Percentiles rank a stretch among this genome's conserved stretches.
phyloP scores from a whole-genome alignment of 2,329 filamentous ascomycete genomes.

The Colletotrichum brevisporum region DNA sequence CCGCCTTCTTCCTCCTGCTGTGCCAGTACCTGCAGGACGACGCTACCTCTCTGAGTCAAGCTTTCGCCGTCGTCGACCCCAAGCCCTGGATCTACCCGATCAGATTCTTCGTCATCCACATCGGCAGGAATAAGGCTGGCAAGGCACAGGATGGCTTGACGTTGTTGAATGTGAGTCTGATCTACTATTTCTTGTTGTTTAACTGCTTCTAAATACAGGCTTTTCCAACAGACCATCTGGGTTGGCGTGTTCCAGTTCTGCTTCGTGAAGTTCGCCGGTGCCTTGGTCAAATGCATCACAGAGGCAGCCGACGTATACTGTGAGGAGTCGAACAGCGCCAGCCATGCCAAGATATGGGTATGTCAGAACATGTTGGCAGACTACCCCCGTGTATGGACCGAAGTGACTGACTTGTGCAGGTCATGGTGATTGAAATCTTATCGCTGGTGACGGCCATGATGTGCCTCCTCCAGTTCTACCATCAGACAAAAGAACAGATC shows the following conservation, averaged over 20 bases:
- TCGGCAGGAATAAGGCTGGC: not conserved
- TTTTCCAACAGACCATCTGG: constrained; percentile 7
- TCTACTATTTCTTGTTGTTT: too few species aligned
- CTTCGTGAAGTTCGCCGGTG: constrained; percentile 19
- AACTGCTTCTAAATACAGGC: not conserved
- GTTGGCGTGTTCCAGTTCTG: constrained; percentile 21
- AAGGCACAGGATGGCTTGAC: not conserved
- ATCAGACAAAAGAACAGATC: constrained; percentile 8
- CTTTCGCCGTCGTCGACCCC: constrained; percentile 2
- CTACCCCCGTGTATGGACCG: not conserved
- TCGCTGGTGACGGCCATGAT: constrained; percentile 22
- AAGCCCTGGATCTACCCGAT: constrained; percentile 21
- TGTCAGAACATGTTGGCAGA: not conserved
- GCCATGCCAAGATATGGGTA: constrained; percentile 17
- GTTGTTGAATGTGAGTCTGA: constrained; percentile 13
- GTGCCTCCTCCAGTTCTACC: constrained; percentile 15
- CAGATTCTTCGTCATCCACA: not conserved
- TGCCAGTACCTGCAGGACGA: constrained; percentile 12
- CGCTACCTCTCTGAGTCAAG: not conserved
- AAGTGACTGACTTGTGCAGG: not conserved
- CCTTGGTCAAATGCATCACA: constrained; percentile 14
- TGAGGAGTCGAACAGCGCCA: constrained; percentile 14
- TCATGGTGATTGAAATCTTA: constrained; percentile 21
- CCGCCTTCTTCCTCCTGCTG: constrained; percentile 17
- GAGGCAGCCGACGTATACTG: constrained; percentile 4